Evolutionary conservation across 305 asterid species (phyloP), one percentile per base, ranked within the genome.

Genomic region (Fraxinus baroniana): DNA sequence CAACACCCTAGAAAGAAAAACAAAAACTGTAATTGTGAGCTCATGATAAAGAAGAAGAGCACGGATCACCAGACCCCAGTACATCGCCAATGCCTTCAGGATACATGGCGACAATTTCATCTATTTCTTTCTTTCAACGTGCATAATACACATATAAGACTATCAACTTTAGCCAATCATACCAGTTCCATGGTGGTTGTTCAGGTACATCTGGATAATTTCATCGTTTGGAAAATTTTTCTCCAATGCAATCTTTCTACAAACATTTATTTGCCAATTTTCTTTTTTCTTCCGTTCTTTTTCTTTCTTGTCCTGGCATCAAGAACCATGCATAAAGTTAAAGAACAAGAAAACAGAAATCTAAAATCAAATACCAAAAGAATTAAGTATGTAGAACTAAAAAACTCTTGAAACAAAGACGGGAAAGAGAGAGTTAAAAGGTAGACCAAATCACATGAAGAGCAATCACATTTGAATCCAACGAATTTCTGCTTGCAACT

Each of bases 381-480:
- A 37, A 71, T 46, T 75, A 57, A 20, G 18, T 28, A 49, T 46
- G 33, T 4, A 46, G 30, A 12, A 20, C 12, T 41, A 22, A 66
- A 66, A 18, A 57, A 57, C 28, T 18, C 12, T 18, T 18, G 26
- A 57, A 26, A 66, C 74, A 33, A 36, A 66, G 24, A 76, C 15
- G 70, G 76, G 13, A 78, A 62, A 60, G 71, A 18, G 73, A 7
- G 70, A 74, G 80, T 39, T 17, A 70, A 70, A 84, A 73, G 70
- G 76, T 44, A 39, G 91, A 96, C 98, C 93, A 80, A 66, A 85
- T 88, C 93, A 81, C 98, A 96, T n/a, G 93, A 86, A 41, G 88
- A 82, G 87, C 98, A 96, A 78, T 81, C 85, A 86, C 99, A 96
- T 81, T 87, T 90, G 86, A 96, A 93, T 76, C 94, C 97, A 41